These are phyloP conservation scores for Phytophthora chlamydospora DNA, from an alignment of 352 stramenopile genomes.

Conservation along the genomic window DNA sequence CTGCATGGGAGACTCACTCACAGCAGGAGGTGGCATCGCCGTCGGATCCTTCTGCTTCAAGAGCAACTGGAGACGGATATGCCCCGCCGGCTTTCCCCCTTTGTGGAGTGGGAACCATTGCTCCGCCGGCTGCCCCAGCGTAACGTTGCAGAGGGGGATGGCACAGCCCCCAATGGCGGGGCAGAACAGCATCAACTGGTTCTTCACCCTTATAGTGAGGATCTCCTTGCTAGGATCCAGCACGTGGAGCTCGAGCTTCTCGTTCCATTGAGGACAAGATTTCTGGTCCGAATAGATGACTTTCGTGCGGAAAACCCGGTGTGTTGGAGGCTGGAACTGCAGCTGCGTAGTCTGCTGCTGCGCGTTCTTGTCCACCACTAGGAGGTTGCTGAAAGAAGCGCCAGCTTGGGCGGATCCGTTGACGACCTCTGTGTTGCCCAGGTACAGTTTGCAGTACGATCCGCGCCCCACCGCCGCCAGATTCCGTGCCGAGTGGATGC, in stretches of 20 bases:
- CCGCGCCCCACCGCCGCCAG: constrained; percentile 47
- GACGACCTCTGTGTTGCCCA: constrained; percentile 63
- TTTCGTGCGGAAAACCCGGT: constrained; percentile 68
- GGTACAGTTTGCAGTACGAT: constrained; percentile 73
- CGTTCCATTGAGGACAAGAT: constrained; percentile 67
- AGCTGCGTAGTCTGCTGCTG: not conserved
- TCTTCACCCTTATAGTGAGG: constrained; percentile 72
- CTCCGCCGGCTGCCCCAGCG: constrained; percentile 48
- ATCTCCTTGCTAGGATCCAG: constrained; percentile 58
- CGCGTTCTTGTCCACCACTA: constrained; percentile 2
- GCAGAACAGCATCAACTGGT: constrained; percentile 64
- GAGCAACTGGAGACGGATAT: constrained; percentile 62
- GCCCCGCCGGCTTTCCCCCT: constrained; percentile 39
- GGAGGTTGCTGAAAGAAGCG: constrained; percentile 34
- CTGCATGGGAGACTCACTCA: constrained; percentile 36
- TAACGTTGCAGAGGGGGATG: constrained; percentile 56
- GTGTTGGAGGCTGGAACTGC: constrained; percentile 17
- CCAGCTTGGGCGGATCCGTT: constrained; percentile 34
- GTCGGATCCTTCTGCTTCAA: constrained; percentile 27
- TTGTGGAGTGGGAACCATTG: constrained; percentile 71
- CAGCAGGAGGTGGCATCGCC: constrained; percentile 3
- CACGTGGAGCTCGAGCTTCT: constrained; percentile 74
- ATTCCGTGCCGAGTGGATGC: constrained; percentile 65
- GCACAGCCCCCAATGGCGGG: constrained; percentile 60
- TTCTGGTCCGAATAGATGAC: constrained; percentile 44